Conservation (phyloP, 2,329 filamentous ascomycete species). For the Pseudopyricularia javanii region DNA sequence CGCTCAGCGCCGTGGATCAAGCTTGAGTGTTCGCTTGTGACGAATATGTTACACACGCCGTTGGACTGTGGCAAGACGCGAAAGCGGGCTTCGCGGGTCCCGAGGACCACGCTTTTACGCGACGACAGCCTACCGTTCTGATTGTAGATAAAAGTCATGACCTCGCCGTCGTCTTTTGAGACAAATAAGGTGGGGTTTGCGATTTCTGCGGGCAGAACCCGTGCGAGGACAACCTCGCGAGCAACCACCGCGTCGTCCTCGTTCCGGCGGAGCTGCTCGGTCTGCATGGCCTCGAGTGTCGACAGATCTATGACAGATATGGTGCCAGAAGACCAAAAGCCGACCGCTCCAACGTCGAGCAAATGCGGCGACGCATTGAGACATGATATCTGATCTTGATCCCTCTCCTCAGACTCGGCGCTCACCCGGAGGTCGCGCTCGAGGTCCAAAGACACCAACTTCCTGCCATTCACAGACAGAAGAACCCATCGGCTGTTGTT, state of each 20-base stretch:
- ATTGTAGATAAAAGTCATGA: conserved; percentile 71
- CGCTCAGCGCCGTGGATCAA: conserved; percentile 85
- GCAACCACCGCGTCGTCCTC: conserved; percentile 67
- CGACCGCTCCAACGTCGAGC: conserved; percentile 60
- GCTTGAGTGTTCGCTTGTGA: conserved; percentile 87
- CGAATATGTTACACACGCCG: conserved; percentile 70
- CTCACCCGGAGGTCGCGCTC: conserved; percentile 42
- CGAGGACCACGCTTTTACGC: conserved; percentile 72
- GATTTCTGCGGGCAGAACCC: conserved; percentile 52
- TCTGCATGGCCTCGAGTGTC: conserved; percentile 48
- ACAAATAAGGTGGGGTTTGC: conserved; percentile 67
- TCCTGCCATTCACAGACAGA: conserved; percentile 64
- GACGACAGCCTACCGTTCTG: conserved; percentile 50
- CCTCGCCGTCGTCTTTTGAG: conserved; percentile 83
- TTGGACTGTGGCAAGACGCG: conserved; percentile 57
- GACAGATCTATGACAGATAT: conserved; percentile 62
- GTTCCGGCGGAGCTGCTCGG: conserved; percentile 46
- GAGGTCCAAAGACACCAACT: conserved; percentile 57
- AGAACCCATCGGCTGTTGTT: conserved; percentile 59
- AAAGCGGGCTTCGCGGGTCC: conserved; percentile 73
- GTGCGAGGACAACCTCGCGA: conserved; percentile 66
- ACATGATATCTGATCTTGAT: conserved; percentile 72
- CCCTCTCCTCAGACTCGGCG: conserved; percentile 46
- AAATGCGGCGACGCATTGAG: conserved; percentile 59
- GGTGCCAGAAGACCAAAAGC: conserved; percentile 76